phyloP scores from a whole-genome alignment of 345 rosid genomes.

The Reutealis trisperma region DNA sequence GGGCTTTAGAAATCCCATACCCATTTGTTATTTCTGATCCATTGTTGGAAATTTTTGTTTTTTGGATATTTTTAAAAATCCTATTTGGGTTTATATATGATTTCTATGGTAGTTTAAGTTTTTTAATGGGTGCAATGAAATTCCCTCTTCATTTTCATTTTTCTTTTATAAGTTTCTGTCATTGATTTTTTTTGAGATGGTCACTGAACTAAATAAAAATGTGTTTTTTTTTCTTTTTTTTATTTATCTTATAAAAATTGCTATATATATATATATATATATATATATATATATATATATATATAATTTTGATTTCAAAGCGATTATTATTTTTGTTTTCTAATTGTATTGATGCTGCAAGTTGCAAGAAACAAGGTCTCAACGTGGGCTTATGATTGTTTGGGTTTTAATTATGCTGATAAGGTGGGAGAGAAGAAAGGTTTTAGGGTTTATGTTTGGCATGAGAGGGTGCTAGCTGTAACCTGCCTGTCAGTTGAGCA shows the following conservation, averaged over 20 bases:
- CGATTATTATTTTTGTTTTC: not conserved
- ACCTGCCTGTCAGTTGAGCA: slow-evolving; percentile 89
- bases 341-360: not conserved
- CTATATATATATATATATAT: too few species aligned
- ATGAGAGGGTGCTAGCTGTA: slow-evolving; percentile 80
- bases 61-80: not conserved
- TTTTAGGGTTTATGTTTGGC: slow-evolving; percentile 57
- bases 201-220: too few species aligned
- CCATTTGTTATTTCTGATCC: not conserved
- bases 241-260: too few species aligned
- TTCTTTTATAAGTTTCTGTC: not conserved
- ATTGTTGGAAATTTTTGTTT: not conserved
- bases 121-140: not conserved
- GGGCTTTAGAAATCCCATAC: not conserved
- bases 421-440: slow-evolving; percentile 25
- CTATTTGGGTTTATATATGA: not conserved
- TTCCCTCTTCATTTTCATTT: not conserved
- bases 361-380: slow-evolving; percentile 41
- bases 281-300: too few species aligned
- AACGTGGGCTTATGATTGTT: slow-evolving; percentile 53
- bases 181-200: not conserved
- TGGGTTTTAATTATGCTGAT: slow-evolving; percentile 1
- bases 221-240: too few species aligned
- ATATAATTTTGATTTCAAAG: not conserved
- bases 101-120: not conserved